These are phyloP conservation scores for Corylus avellana DNA, from an alignment of 306 rosid genomes.

Conservation along the genomic window DNA sequence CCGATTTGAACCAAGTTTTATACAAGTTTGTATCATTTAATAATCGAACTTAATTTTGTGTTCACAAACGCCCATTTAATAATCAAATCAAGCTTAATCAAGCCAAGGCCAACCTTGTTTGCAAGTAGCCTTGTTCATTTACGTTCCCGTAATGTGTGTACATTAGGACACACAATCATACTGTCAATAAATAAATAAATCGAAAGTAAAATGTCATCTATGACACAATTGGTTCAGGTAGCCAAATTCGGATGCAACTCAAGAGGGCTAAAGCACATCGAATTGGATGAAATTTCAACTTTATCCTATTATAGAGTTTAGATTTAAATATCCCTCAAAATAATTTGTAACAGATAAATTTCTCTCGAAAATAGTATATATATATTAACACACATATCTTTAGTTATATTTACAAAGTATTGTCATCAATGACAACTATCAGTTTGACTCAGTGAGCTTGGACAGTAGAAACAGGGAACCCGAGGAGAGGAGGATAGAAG, in stretches of 20 bases:
- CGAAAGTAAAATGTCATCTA: neutral
- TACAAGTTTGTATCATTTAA: too few species aligned
- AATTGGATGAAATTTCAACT: neutral
- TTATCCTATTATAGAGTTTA: neutral
- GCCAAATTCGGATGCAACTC: neutral
- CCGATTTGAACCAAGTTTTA: too few species aligned
- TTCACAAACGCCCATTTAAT: too few species aligned
- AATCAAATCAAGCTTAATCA: too few species aligned
- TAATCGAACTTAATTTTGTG: too few species aligned
- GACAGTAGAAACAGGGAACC: slow-evolving; percentile 73
- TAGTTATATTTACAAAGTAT: neutral
- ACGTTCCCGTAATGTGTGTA: too few species aligned
- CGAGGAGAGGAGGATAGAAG: slow-evolving; percentile 78
- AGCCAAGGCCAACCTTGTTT: too few species aligned
- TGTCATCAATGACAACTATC: neutral
- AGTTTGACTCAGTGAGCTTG: slow-evolving; percentile 53
- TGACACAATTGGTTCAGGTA: neutral
- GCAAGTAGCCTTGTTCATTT: too few species aligned
- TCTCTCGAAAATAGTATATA: neutral
- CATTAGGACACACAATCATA: too few species aligned
- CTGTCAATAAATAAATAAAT: neutral
- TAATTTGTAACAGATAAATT: too few species aligned
- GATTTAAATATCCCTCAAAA: neutral
- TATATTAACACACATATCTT: neutral
- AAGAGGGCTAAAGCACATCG: neutral